Evolutionary conservation across 2,329 filamentous ascomycete species (phyloP).

Genomic region (Aspergillus udagawae): DNA sequence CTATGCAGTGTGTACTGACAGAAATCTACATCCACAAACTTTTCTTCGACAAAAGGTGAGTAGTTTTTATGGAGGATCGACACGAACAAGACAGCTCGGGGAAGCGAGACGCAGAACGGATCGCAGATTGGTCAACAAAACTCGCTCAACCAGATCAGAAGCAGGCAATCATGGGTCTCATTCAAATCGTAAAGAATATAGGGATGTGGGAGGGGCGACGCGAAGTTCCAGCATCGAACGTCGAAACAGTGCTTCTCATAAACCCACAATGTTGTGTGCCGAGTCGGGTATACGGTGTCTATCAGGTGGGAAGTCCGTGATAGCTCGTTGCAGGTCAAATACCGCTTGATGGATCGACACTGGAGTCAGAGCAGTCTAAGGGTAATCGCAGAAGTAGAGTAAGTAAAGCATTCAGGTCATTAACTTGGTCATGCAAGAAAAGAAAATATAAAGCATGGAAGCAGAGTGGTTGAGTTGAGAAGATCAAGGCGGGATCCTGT

Average conservation of each 20-base stretch:
- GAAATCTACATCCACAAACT: conserved; percentile 23
- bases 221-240: conserved; percentile 18
- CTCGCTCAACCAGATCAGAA: conserved; percentile 26
- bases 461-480: neutral
- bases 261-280: neutral
- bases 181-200: conserved; percentile 39
- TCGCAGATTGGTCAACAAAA: conserved; percentile 18
- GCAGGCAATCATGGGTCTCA: conserved; percentile 38
- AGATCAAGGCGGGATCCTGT: conserved; percentile 1
- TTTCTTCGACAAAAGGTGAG: conserved; percentile 5
- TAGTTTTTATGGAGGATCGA: conserved; percentile 9
- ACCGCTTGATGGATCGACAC: neutral
- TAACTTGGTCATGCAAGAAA: conserved; percentile 9
- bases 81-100: conserved; percentile 6
- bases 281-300: neutral
- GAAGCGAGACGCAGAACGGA: conserved; percentile 11
- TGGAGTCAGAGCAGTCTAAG: conserved; percentile 13
- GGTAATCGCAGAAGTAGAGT: conserved; percentile 7
- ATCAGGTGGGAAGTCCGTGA: too few species aligned
- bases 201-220: conserved; percentile 21
- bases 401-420: conserved; percentile 17
- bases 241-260: conserved; percentile 4
- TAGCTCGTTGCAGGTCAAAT: too few species aligned
- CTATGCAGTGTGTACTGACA: conserved; percentile 15
- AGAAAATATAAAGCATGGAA: conserved; percentile 8